Percentiles rank a stretch among this genome's conserved stretches.
Conservation (phyloP, 2,329 filamentous ascomycete genomes). For the Pseudocercospora musae region DNA sequence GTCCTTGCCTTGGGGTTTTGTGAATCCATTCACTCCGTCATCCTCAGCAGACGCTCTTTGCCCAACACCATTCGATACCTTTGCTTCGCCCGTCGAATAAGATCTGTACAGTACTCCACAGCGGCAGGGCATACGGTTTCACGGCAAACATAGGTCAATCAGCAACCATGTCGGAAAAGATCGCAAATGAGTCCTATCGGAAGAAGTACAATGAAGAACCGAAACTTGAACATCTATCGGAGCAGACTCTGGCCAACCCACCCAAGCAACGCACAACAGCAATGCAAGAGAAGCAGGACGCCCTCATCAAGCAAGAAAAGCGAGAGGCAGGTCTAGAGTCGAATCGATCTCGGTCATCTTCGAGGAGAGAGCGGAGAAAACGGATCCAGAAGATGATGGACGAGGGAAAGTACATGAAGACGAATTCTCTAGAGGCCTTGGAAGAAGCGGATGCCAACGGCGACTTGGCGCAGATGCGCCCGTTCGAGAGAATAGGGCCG, state of each 20-base stretch:
- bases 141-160: not conserved
- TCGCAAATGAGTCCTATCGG: constrained; percentile 24
- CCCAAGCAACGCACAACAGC: constrained; percentile 40
- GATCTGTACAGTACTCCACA: not conserved
- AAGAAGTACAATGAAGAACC: constrained; percentile 28
- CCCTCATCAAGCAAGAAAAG: constrained; percentile 34
- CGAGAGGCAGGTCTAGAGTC: constrained; percentile 37
- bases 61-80: not conserved
- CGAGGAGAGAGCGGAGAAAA: constrained; percentile 47
- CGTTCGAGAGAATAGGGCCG: constrained; percentile 55
- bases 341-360: constrained; percentile 47
- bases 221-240: constrained; percentile 25
- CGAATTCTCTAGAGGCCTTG: constrained; percentile 46
- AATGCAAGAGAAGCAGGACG: constrained; percentile 47
- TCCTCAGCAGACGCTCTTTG: not conserved
- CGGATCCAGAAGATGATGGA: constrained; percentile 45
- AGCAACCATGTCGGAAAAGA: constrained; percentile 14
- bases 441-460: constrained; percentile 52
- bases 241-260: constrained; percentile 26
- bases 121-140: not conserved
- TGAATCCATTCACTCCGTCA: not conserved
- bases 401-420: constrained; percentile 53
- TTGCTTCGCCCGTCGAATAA: not conserved
- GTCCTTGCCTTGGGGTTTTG: not conserved
- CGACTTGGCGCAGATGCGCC: constrained; percentile 47